phyloP scores from a whole-genome alignment of 495 filamentous ascomycete species.

The Aspergillus egyptiacus region DNA sequence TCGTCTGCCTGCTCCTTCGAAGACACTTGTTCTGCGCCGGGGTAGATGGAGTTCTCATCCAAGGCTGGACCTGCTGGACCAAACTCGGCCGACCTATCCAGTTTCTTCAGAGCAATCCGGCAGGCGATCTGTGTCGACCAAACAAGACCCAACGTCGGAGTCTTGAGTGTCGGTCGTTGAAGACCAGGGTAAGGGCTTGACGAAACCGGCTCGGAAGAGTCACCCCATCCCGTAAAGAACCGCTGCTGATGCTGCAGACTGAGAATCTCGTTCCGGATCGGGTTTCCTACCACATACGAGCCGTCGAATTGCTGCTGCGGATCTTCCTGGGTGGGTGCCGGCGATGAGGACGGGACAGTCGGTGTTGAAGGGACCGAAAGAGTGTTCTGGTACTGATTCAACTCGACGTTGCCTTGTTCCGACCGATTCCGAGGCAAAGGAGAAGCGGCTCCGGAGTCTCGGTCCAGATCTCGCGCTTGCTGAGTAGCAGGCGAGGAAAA shows the following conservation, averaged over 20 bases:
- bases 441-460: slow-evolving; percentile 17
- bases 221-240: slow-evolving; percentile 94
- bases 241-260: slow-evolving; percentile 82
- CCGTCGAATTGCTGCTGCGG: slow-evolving; percentile 29
- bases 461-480: slow-evolving; percentile 14
- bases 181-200: neutral
- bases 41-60: neutral
- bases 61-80: too few species aligned
- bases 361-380: slow-evolving; percentile 24
- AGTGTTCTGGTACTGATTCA: slow-evolving; percentile 13
- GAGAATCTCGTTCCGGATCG: slow-evolving; percentile 45
- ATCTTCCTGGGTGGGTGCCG: slow-evolving; percentile 30
- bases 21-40: neutral
- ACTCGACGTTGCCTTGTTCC: slow-evolving; percentile 16
- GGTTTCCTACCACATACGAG: slow-evolving; percentile 35
- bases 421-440: slow-evolving; percentile 17
- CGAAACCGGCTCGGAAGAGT: slow-evolving; percentile 29
- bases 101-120: slow-evolving; percentile 72
- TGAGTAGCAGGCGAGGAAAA: slow-evolving; percentile 16
- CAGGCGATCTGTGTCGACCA: slow-evolving; percentile 85
- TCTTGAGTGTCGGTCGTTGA: slow-evolving; percentile 52
- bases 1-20: neutral
- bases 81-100: slow-evolving; percentile 17
- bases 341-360: slow-evolving; percentile 26
- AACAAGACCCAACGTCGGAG: slow-evolving; percentile 76